Evolutionary conservation across 768 basidiomycete species (phyloP).

Genomic region (Crassisporium funariophilum): DNA sequence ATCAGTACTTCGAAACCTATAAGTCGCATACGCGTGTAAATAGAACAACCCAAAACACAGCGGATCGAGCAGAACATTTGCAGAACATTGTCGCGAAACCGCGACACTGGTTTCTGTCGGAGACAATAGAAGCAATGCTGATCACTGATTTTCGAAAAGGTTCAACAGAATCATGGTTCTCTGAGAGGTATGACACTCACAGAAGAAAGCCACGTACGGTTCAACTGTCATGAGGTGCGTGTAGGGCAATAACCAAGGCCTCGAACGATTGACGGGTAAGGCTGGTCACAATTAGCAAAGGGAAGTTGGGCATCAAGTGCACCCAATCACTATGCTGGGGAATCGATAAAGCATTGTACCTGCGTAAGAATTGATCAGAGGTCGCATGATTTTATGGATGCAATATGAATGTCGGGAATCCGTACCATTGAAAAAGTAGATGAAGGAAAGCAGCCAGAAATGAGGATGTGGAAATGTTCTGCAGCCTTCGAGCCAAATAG

Average conservation of each 20-base stretch:
- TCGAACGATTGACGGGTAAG: constrained; percentile 52
- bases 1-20: neutral
- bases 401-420: no score
- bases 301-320: no score
- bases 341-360: constrained; percentile 23
- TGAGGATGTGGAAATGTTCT: constrained; percentile 37
- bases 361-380: no score
- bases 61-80: no score
- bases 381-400: no score
- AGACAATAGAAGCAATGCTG: constrained; percentile 34
- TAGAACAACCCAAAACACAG: constrained; percentile 34
- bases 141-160: constrained; percentile 33
- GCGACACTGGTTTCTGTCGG: constrained; percentile 39
- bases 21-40: constrained; percentile 39
- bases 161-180: no score
- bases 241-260: constrained; percentile 44
- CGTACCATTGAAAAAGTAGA: constrained; percentile 37
- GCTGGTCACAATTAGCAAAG: no score
- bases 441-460: constrained; percentile 32
- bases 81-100: constrained; percentile 36
- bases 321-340: constrained; percentile 19
- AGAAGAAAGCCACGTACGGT: constrained; percentile 38
- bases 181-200: constrained; percentile 18
- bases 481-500: constrained; percentile 41
- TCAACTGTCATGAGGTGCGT: constrained; percentile 46